Evolutionary conservation across 1,284 basidiomycete species (phyloP), one percentile per base, ranked within the genome.

Genomic region (Fomitopsis pinicola): DNA sequence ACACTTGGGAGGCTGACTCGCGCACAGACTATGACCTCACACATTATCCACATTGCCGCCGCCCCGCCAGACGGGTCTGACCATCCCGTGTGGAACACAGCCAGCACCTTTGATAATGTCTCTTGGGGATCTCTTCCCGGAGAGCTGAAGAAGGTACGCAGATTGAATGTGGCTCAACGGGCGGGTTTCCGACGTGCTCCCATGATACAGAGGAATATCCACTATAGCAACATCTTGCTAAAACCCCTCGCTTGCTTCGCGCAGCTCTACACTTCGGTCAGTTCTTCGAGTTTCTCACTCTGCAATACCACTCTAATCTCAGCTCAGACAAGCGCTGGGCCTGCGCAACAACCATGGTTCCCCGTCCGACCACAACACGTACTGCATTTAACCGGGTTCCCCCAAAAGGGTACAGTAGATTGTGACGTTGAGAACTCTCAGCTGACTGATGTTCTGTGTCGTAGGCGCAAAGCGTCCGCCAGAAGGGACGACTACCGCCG

Each of bases 21-120:
- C 57, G 44, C 59, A 48, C 61, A 68, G 66, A 65, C 76, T 42
- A 61, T 74, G 52, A 70, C 76, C 8, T 80, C 71, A 38, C 82
- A 90, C 66, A 75, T 91, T 6, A 73, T 91, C 30, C 88, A 91
- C 66, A 72, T 91, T 53, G 84, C 86, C 2, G 80, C 82, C 10
- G 78, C 77, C 10, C 73, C 77, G 12, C 83, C 87, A 0, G 87
- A 92, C 66, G 67, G 73, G 19, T 76, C 85, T 17, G 74, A 77
- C 60, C 75, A 78, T 60, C 89, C 89, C 5, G 66, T 74, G 26
- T 86, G 78, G 71, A 92, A 92, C 69, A 72, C 72, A 14, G 73
- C 75, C 1, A 73, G 81, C 2, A 66, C 72, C 8, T 70, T 89
- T 26, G 90, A 92, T 69, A 71, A 71, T n/a, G 72, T 85, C 9